Percentiles rank a stretch among this genome's conserved stretches.
Conservation (phyloP, 129 eudicot genomes). For the Chrysanthemum seticuspe region DNA sequence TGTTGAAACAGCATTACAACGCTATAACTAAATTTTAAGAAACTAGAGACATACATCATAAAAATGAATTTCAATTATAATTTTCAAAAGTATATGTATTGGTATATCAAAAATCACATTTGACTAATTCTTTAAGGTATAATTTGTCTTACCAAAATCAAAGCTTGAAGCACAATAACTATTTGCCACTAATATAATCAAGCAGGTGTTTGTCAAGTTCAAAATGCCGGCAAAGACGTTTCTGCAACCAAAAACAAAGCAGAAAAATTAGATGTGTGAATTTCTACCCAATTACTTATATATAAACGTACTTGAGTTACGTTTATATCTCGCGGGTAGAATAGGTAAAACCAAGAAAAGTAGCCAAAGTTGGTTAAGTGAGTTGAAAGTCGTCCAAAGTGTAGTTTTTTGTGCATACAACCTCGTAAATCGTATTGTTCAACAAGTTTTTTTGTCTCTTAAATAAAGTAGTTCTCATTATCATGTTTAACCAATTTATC, state of each 20-base stretch:
- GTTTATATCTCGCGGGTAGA: neutral
- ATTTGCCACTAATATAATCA: slow-evolving; percentile 81
- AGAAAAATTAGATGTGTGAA: neutral
- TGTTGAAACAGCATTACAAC: neutral
- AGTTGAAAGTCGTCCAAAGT: neutral
- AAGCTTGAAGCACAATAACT: slow-evolving; percentile 31
- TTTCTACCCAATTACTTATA: neutral
- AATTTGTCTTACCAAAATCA: slow-evolving; percentile 16
- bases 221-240: slow-evolving; percentile 74
- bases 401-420: slow-evolving; percentile 3
- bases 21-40: neutral
- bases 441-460: too few relatives aligned
- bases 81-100: slow-evolving; percentile 14
- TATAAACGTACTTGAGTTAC: neutral
- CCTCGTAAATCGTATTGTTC: neutral
- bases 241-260: slow-evolving; percentile 53
- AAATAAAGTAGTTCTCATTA: neutral
- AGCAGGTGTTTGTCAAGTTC: slow-evolving; percentile 88
- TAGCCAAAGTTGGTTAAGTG: neutral
- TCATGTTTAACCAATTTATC: neutral
- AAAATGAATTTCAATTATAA: neutral
- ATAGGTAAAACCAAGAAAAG: neutral
- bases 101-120: neutral
- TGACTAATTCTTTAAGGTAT: slow-evolving; percentile 1
- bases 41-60: neutral